Evolutionary conservation across 1,139 yeast genomes (phyloP).

Genomic region (Protomyces macrosporus): DNA sequence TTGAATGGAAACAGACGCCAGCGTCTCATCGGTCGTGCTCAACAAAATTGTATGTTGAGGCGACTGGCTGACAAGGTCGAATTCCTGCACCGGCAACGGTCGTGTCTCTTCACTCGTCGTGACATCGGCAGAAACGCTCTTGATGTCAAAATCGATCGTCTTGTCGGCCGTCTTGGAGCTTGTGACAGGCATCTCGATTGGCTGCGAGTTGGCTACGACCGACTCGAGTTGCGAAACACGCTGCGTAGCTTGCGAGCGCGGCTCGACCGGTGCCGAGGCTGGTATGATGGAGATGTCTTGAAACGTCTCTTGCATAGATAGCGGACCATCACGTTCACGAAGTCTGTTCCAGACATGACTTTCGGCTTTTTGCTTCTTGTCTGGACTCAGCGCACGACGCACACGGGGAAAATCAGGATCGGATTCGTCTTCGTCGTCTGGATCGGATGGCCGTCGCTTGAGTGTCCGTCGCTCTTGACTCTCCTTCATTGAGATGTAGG

Average conservation of each 20-base stretch:
- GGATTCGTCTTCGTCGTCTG: constrained; percentile 2
- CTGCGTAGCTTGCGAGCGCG: neutral
- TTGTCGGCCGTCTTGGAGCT: neutral
- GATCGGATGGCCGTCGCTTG: neutral
- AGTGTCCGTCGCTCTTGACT: constrained; percentile 9
- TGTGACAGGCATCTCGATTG: neutral
- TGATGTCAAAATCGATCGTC: neutral
- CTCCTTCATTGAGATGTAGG: constrained; percentile 19
- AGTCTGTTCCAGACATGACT: constrained; percentile 11
- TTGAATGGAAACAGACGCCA: neutral
- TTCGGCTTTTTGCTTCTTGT: neutral
- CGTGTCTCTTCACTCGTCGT: neutral
- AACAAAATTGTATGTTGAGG: neutral
- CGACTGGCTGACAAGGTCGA: neutral
- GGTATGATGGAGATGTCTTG: constrained; percentile 8
- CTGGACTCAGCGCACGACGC: neutral
- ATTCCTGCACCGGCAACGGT: neutral
- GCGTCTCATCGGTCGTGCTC: neutral
- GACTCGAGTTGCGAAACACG: neutral
- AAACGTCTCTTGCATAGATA: neutral
- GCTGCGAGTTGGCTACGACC: constrained; percentile 13
- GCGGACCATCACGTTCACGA: neutral
- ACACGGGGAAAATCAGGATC: constrained; percentile 18
- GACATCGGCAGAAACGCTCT: neutral
- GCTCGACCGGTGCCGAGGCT: constrained; percentile 12